Base-by-base conservation (phyloP, 805 yeast genomes). In the Schizosaccharomyces osmophilus region DNA sequence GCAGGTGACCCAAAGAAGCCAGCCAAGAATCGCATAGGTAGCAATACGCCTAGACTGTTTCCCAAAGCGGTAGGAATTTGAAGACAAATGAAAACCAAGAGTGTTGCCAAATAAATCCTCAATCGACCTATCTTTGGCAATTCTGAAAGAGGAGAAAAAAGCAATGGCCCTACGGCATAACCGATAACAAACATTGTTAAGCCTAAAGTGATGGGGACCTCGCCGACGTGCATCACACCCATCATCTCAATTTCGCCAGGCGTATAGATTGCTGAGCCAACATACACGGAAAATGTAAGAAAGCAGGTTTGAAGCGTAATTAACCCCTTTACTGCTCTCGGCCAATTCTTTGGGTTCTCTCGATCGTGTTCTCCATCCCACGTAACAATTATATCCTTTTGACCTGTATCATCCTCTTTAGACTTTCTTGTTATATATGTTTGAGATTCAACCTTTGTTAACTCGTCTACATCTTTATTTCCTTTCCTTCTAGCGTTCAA, bases 1-100 rank as follows among this genome's bases (percentile, higher is more conserved):
- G 80, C 73, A 1, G 85, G 84, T 3, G 82, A 75, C 9, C 82
- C 78, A 62, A 79, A 74, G 36, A 82, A 64, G 2, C 85, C 85
- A 22, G 77, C 72, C n/a, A 82, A 64, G 62, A 81, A 76, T 60
- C 84, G 72, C 61, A 79, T 67, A 0, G 77, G 73, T 57, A 75
- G 69, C 63, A 81, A 68, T 0, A 78, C 78, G 8, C 78, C 80
- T 60, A 82, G 75, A 66, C 78, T 77, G 8, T 72, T 65, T 1
- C 73, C 73, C 55, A 78, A 70, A 3, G 83, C 83, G 39, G 77
- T 72, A 32, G 82, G 82, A 45, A 80, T 74, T 66, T 81, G 84
- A 42, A 81, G 69, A 24, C 79, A 70, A 61, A 73, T 68, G 63
- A 78, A 81, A 2, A 79, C 59, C 62, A 76, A 71, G 31, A 79